Evolutionary conservation across 2,329 filamentous ascomycete species (phyloP).

Genomic region (Teratosphaeriaceae sp.): DNA sequence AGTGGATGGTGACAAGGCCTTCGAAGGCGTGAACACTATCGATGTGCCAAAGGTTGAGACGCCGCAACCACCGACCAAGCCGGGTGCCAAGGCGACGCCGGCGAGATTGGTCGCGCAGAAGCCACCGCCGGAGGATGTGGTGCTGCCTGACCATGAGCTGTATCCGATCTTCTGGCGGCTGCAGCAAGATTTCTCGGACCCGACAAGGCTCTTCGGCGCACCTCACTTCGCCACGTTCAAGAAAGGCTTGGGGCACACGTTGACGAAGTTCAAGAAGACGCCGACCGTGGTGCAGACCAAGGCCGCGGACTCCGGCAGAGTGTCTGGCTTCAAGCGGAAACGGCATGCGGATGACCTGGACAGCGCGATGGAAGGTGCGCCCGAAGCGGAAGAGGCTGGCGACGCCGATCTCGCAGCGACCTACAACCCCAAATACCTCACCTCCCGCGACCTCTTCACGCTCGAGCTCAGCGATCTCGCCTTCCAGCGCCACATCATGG

Average conservation of each 20-base stretch:
- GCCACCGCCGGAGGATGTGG: constrained; percentile 40
- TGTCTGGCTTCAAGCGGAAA: constrained; percentile 65
- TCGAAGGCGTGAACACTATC: constrained; percentile 1
- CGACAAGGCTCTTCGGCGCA: constrained; percentile 69
- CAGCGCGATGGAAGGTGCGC: too few species aligned
- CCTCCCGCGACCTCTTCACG: constrained; percentile 93
- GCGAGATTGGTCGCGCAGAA: constrained; percentile 17
- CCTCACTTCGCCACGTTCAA: constrained; percentile 62
- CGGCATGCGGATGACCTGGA: constrained; percentile 21
- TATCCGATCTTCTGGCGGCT: constrained; percentile 94
- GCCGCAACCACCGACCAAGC: constrained; percentile 19
- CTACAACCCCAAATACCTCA: constrained; percentile 97
- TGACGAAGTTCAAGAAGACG: constrained; percentile 68
- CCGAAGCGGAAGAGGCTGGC: too few species aligned
- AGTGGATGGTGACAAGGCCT: constrained; percentile 45
- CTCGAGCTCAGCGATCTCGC: constrained; percentile 94
- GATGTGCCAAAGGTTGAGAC: constrained; percentile 15
- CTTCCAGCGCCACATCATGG: constrained; percentile 87
- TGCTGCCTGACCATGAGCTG: constrained; percentile 60
- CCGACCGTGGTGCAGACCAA: constrained; percentile 62
- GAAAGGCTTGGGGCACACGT: constrained; percentile 54
- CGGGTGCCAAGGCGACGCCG: constrained; percentile 20
- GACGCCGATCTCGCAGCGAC: constrained; percentile 46
- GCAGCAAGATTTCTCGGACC: constrained; percentile 86
- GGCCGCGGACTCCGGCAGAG: constrained; percentile 57